Conservation (phyloP, 306 rosid species). For the Neltuma alba region DNA sequence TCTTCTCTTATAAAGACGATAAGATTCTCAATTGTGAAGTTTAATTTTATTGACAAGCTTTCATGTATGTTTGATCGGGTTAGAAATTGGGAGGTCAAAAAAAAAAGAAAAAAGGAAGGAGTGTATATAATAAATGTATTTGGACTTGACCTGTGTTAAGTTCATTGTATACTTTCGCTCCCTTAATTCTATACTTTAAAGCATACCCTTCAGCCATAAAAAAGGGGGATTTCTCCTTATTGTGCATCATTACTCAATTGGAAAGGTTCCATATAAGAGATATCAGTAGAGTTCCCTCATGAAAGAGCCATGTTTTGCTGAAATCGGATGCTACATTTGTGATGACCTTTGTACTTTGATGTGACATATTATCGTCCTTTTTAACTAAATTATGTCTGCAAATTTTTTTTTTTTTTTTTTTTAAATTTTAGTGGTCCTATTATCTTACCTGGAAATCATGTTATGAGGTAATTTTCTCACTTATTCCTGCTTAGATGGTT, state of each 20-base stretch:
- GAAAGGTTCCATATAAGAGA: background rate
- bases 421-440: conserved; percentile 5
- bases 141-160: background rate
- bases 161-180: background rate
- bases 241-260: background rate
- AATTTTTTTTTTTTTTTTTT: too few relatives aligned
- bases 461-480: background rate
- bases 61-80: conserved; percentile 3
- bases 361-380: background rate
- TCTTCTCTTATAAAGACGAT: background rate
- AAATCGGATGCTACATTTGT: background rate
- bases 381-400: conserved; percentile 4
- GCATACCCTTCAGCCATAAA: conserved; percentile 14
- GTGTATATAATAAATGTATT: background rate
- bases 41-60: background rate
- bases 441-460: conserved; percentile 8
- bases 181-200: conserved; percentile 3
- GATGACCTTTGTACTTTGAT: background rate
- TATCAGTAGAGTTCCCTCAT: background rate
- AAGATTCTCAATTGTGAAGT: conserved; percentile 1
- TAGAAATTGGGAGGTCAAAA: background rate
- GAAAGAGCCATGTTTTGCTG: conserved; percentile 1
- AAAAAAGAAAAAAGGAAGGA: background rate
- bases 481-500: background rate
- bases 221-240: background rate